Percentiles rank a stretch among this genome's conserved stretches.
These are phyloP conservation scores for Perkinsus olseni DNA, from an alignment of 169 alveolate genomes.

Conservation along the genomic window DNA sequence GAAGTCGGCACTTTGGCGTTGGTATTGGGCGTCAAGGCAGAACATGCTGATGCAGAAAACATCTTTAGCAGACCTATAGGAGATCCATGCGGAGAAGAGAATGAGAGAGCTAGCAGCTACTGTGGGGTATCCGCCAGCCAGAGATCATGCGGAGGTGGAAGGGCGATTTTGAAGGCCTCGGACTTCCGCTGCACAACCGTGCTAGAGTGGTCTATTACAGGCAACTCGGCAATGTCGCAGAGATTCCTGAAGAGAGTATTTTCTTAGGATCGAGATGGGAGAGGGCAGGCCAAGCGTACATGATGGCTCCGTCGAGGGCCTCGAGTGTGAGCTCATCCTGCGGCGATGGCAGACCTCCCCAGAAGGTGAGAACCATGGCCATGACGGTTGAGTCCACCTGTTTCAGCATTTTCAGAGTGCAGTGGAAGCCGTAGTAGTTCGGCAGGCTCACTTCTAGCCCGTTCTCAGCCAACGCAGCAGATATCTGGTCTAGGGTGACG, in stretches of 20 bases:
- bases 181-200: neutral
- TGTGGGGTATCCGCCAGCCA: neutral
- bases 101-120: neutral
- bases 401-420: neutral
- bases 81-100: neutral
- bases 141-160: neutral
- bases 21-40: conserved; percentile 71
- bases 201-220: neutral
- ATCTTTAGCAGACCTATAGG: conserved; percentile 28
- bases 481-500: too few species aligned
- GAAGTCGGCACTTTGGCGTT: conserved; percentile 66
- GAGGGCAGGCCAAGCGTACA: neutral
- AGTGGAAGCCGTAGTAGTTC: too few species aligned
- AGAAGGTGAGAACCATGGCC: neutral
- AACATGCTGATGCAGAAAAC: conserved; percentile 71
- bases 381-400: neutral
- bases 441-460: too few species aligned
- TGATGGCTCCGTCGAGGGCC: neutral
- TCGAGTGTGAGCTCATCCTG: neutral
- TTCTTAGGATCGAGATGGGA: neutral
- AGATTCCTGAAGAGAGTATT: neutral
- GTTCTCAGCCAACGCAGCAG: too few species aligned
- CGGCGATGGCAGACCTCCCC: neutral
- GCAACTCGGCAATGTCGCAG: neutral
- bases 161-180: neutral